Percentiles rank a stretch among this genome's conserved stretches.
phyloP scores from a whole-genome alignment of 2,329 filamentous ascomycete species.

The Fusarium compactum region DNA sequence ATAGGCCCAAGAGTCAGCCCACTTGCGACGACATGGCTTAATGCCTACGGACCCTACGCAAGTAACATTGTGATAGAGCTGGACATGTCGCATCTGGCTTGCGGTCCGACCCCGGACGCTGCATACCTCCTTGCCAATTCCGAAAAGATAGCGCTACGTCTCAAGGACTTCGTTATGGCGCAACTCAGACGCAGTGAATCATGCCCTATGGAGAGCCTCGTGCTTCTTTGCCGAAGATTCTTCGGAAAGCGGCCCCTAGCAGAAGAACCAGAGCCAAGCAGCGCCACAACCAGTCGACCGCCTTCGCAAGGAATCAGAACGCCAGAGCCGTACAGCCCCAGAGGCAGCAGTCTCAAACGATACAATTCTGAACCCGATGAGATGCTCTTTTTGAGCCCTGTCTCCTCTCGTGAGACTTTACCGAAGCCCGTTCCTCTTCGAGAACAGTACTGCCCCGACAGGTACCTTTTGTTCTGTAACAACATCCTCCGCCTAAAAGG shows the following conservation, averaged over 20 bases:
- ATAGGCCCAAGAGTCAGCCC: slow-evolving; percentile 50
- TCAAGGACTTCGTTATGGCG: slow-evolving; percentile 47
- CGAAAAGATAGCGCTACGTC: slow-evolving; percentile 43
- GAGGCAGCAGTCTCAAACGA: not conserved
- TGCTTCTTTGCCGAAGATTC: slow-evolving; percentile 53
- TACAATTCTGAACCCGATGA: not conserved
- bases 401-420: not conserved
- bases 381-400: not conserved
- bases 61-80: slow-evolving; percentile 55
- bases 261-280: not conserved
- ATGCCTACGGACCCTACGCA: slow-evolving; percentile 53
- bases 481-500: slow-evolving; percentile 48
- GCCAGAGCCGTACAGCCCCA: slow-evolving; percentile 17
- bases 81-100: slow-evolving; percentile 55
- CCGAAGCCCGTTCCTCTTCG: not conserved
- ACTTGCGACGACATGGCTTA: slow-evolving; percentile 52
- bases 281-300: slow-evolving; percentile 23
- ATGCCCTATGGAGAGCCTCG: slow-evolving; percentile 47
- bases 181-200: slow-evolving; percentile 40
- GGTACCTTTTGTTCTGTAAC: slow-evolving; percentile 50
- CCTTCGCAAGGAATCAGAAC: slow-evolving; percentile 15
- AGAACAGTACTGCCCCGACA: slow-evolving; percentile 50
- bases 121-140: slow-evolving; percentile 39
- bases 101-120: slow-evolving; percentile 47
- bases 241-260: slow-evolving; percentile 42